These are phyloP conservation scores for Biancaea sappan DNA, from an alignment of 306 rosid species.

Conservation along the genomic window DNA sequence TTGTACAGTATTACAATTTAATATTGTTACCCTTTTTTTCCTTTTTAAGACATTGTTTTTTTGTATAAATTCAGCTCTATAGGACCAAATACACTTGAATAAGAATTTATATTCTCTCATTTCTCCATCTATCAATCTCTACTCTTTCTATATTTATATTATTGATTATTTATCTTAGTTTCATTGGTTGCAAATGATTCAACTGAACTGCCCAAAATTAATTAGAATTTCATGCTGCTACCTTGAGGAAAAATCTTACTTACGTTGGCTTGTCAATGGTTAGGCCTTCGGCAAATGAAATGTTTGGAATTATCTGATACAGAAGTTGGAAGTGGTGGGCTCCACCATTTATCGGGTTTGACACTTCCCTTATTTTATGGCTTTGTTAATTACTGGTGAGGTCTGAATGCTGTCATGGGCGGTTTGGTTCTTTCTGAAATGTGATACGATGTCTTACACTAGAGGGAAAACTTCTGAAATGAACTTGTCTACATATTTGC, in stretches of 20 bases:
- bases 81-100: too few relatives aligned
- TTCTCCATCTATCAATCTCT: too few relatives aligned
- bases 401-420: not conserved
- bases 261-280: slow-evolving; percentile 33
- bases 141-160: too few relatives aligned
- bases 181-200: slow-evolving; percentile 10
- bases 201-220: too few relatives aligned
- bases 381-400: not conserved
- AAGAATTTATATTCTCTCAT: too few relatives aligned
- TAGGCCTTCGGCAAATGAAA: slow-evolving; percentile 72
- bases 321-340: slow-evolving; percentile 81
- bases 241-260: slow-evolving; percentile 22
- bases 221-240: too few relatives aligned
- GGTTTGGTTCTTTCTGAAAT: not conserved
- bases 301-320: slow-evolving; percentile 96
- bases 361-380: not conserved
- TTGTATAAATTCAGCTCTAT: too few relatives aligned
- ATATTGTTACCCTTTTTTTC: too few relatives aligned
- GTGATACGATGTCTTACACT: not conserved
- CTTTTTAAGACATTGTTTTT: too few relatives aligned
- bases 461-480: not conserved
- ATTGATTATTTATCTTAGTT: not conserved
- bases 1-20: too few relatives aligned
- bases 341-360: slow-evolving; percentile 85
- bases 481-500: not conserved